Percentiles rank a stretch among this genome's conserved stretches.
These are phyloP conservation scores for Syncephalastrum contaminatum DNA, from an alignment of 371 early-diverging fungal species.

Conservation along the genomic window DNA sequence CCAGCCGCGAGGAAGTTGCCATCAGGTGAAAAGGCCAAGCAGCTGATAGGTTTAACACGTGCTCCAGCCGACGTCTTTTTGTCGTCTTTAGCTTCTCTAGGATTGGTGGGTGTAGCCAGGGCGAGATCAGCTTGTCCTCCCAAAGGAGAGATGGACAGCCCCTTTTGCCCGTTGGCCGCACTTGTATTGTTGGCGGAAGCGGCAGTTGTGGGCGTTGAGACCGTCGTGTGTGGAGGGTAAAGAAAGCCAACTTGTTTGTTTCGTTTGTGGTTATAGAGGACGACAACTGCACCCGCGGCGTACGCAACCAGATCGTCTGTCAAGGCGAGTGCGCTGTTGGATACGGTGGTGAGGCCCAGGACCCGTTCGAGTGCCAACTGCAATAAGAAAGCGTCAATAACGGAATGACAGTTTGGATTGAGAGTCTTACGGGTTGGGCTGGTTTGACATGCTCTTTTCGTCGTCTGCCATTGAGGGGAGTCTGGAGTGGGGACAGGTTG, in stretches of 20 bases:
- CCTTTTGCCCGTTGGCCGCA: conserved; percentile 6
- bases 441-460: conserved; percentile 17
- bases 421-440: not conserved
- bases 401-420: not conserved
- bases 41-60: conserved; percentile 71
- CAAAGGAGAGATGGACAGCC: conserved; percentile 5
- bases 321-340: conserved; percentile 57
- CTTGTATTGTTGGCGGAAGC: conserved; percentile 3
- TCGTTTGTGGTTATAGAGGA: conserved; percentile 68
- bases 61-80: conserved; percentile 39
- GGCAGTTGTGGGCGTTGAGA: not conserved
- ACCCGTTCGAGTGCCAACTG: conserved; percentile 66
- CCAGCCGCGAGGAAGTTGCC: conserved; percentile 79
- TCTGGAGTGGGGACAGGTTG: too few relatives aligned
- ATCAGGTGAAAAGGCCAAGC: conserved; percentile 77
- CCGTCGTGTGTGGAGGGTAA: conserved; percentile 31
- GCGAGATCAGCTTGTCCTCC: not conserved
- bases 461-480: conserved; percentile 9
- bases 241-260: conserved; percentile 71
- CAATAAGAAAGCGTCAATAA: not conserved
- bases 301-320: conserved; percentile 69
- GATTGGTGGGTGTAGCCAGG: conserved; percentile 4
- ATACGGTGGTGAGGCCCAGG: conserved; percentile 61
- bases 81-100: conserved; percentile 24
- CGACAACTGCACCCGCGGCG: conserved; percentile 75